Conservation (phyloP, 1,139 yeast genomes). For the Eremothecium sinecaudum region DNA sequence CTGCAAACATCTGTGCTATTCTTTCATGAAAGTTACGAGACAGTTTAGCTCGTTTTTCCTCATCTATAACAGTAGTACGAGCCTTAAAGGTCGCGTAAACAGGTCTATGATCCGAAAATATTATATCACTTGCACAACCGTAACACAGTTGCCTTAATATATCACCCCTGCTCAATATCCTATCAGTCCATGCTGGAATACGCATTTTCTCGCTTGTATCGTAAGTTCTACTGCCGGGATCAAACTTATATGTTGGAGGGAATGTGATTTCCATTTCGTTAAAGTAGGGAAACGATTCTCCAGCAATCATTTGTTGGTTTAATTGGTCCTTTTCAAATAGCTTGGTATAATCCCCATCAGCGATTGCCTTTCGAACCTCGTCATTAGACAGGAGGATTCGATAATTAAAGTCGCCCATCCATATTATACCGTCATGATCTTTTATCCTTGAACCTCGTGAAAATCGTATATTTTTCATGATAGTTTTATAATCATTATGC, state of each 20-base stretch:
- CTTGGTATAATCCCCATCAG: conserved; percentile 37
- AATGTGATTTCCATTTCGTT: conserved; percentile 72
- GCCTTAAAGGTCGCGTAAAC: conserved; percentile 73
- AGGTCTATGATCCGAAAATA: conserved; percentile 89
- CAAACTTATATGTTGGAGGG: conserved; percentile 89
- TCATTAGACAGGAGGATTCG: conserved; percentile 71
- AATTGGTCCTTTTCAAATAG: conserved; percentile 74
- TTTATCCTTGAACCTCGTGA: conserved; percentile 57
- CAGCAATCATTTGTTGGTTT: conserved; percentile 70
- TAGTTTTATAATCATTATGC: conserved; percentile 76
- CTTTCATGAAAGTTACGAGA: conserved; percentile 49
- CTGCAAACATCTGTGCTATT: conserved; percentile 19
- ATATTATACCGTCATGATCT: conserved; percentile 78
- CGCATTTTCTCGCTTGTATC: conserved; percentile 89
- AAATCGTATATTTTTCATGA: conserved; percentile 68
- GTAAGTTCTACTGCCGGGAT: conserved; percentile 72
- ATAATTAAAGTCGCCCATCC: conserved; percentile 96
- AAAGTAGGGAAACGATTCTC: conserved; percentile 77
- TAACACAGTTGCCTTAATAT: conserved; percentile 58
- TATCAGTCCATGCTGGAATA: conserved; percentile 95
- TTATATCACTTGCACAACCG: conserved; percentile 48
- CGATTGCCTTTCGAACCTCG: conserved; percentile 53
- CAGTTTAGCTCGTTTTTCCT: conserved; percentile 46
- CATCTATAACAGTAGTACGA: conserved; percentile 61
- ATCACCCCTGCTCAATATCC: conserved; percentile 52